A percentile compares a stretch with the other conserved stretches of the same genome.
phyloP scores from a whole-genome alignment of 495 filamentous ascomycete species.

The Penicillium dipodomyicola region DNA sequence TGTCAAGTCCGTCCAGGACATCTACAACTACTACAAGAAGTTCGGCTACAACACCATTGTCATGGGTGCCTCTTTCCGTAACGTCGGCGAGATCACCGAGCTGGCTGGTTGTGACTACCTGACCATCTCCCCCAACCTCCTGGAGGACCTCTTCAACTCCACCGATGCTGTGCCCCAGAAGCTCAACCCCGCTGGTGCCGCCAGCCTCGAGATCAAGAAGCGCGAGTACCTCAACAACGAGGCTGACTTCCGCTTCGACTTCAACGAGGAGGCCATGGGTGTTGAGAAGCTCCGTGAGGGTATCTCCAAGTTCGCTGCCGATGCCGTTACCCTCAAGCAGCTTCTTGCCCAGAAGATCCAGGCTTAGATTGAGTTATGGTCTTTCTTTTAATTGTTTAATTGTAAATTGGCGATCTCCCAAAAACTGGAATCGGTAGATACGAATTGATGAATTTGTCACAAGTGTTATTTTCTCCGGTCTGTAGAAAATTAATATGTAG shows the following conservation, averaged over 20 bases:
- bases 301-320: conserved; percentile 98
- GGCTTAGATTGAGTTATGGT: conserved; percentile 36
- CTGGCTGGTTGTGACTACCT: conserved; percentile 97
- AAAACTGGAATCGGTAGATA: conserved; percentile 41
- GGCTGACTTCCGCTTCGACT: conserved; percentile 91
- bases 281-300: conserved; percentile 98
- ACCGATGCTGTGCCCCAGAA: conserved; percentile 81
- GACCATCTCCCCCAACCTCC: conserved; percentile 92
- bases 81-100: conserved; percentile 93
- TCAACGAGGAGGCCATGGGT: conserved; percentile 99
- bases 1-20: conserved; percentile 89
- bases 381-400: conserved; percentile 24
- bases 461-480: conserved; percentile 6
- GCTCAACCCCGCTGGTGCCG: conserved; percentile 69
- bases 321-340: conserved; percentile 88
- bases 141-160: conserved; percentile 91
- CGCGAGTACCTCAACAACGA: conserved; percentile 89
- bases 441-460: conserved; percentile 34
- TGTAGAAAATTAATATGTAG: neutral
- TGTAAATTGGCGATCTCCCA: conserved; percentile 34
- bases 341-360: conserved; percentile 85
- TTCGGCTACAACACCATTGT: conserved; percentile 97
- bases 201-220: conserved; percentile 73
- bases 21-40: conserved; percentile 99
- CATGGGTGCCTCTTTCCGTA: conserved; percentile 99